Base-by-base conservation (phyloP, 805 yeast genomes). In the Starmerella powellii region DNA sequence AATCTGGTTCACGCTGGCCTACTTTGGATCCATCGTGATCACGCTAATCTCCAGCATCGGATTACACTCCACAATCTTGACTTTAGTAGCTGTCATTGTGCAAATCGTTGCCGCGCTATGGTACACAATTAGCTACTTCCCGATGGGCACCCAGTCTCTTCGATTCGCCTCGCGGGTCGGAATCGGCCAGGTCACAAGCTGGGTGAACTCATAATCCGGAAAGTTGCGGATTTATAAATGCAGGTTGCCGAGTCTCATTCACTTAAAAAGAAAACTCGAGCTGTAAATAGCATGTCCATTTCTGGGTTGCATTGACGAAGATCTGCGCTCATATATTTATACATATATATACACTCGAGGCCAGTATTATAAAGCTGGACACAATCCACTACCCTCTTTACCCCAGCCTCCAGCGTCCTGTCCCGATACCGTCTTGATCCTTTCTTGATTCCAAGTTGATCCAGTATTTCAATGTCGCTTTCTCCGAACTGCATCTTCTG, bases 81-180 rank as follows among this genome's bases (percentile, higher is more conserved):
- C 97, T 0, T 62, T 91, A 10, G 56, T 85, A 11, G 76, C 85
- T 26, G 80, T 91, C 33, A 61, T 80, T 2, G 61, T 82, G 10
- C 96, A 91, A 60, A 65, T 87, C 8, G 61, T 91, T 42, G 88
- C 95, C 1, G 86, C 91, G n/a, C 55, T 85, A 4, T 87, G 87
- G 68, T 91, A 91, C 60, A 78, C 91, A 0, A 69, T 88, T 32
- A 82, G 94, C 55, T 91, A 91, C 61, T 88, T 91, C 71, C 98
- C 98, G 12, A 81, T 87, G 64, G 98, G 98, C 11, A 82, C 88
- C 1, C 80, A 81, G 47, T 80, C 93, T 2, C 55, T 78, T 37
- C 63, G 71, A 47, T 65, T 76, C 59, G 70, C 79, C 1, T 65
- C 75, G 13, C 62, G 73, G 18, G 63, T 78, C 6, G 85, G 80